phyloP scores from a whole-genome alignment of 495 filamentous ascomycete genomes.

The Penicillium macrosclerotiorum region DNA sequence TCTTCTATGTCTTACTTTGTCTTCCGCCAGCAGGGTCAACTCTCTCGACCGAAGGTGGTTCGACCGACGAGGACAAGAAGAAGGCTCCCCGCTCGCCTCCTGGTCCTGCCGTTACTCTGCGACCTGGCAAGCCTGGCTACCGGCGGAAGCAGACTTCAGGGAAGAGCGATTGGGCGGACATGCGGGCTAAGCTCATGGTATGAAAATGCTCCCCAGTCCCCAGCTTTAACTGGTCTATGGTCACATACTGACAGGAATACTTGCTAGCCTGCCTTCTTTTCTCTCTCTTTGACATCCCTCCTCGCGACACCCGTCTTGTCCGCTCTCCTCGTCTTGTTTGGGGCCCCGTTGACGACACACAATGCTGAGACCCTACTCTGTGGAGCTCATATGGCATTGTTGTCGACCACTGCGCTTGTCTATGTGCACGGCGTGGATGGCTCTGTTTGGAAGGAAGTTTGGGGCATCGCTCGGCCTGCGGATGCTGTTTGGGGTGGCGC shows the following conservation, averaged over 20 bases:
- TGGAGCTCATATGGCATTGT: constrained; percentile 75
- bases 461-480: constrained; percentile 41
- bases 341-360: constrained; percentile 86
- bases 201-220: background rate
- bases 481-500: constrained; percentile 42
- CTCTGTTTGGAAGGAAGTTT: constrained; percentile 70
- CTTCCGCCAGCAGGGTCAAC: constrained; percentile 61
- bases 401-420: constrained; percentile 71
- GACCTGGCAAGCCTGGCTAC: constrained; percentile 23
- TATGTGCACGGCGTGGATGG: constrained; percentile 82
- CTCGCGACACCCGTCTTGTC: constrained; percentile 64
- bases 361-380: constrained; percentile 72
- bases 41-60: constrained; percentile 23
- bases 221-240: background rate
- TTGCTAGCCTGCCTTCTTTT: constrained; percentile 59
- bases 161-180: constrained; percentile 15
- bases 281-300: constrained; percentile 59
- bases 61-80: constrained; percentile 40
- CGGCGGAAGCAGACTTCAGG: constrained; percentile 25
- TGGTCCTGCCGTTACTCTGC: constrained; percentile 8
- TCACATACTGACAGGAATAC: constrained; percentile 8
- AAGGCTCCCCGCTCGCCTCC: constrained; percentile 27
- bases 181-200: constrained; percentile 40
- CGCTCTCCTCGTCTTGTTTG: constrained; percentile 75
- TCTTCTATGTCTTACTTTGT: constrained; percentile 67